Conservation (phyloP, 1,284 basidiomycete species). For the Fomitopsis pinicola region DNA sequence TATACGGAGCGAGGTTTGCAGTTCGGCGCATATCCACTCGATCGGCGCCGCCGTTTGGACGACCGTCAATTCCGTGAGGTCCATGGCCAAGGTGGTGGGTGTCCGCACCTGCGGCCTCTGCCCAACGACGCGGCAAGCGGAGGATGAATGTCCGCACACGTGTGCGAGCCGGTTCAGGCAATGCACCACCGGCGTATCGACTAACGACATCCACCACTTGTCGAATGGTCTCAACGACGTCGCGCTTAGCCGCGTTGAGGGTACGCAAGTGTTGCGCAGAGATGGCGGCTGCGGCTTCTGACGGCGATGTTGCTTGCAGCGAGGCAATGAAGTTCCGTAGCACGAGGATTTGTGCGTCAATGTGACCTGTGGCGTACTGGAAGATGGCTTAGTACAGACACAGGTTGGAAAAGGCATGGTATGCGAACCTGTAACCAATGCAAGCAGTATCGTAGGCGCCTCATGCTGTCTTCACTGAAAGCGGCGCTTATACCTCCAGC, state of each 20-base stretch:
- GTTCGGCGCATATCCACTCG: constrained; percentile 14
- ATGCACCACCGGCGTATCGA: constrained; percentile 78
- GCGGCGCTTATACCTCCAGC: constrained; percentile 89
- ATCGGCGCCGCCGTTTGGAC: constrained; percentile 5
- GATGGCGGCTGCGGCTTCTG: constrained; percentile 35
- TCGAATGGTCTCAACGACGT: constrained; percentile 83
- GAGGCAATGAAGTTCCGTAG: constrained; percentile 79
- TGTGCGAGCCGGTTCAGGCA: constrained; percentile 79
- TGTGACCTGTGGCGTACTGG: constrained; percentile 84
- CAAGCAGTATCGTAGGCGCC: constrained; percentile 80
- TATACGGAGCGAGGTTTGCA: constrained; percentile 22
- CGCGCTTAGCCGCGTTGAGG: constrained; percentile 69
- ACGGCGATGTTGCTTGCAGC: constrained; percentile 44
- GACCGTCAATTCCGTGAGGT: not conserved
- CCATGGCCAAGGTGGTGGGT: constrained; percentile 3
- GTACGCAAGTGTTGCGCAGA: constrained; percentile 58
- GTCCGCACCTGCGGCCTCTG: constrained; percentile 29
- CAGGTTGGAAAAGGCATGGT: not conserved
- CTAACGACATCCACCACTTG: constrained; percentile 88
- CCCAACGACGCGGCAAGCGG: constrained; percentile 79
- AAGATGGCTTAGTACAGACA: not conserved
- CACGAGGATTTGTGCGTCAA: constrained; percentile 83
- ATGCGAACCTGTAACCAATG: constrained; percentile 79
- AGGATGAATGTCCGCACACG: constrained; percentile 81
- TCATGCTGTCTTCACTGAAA: constrained; percentile 87